Conservation (phyloP, 768 basidiomycete genomes). For the Porpolomopsis calyptriformis region DNA sequence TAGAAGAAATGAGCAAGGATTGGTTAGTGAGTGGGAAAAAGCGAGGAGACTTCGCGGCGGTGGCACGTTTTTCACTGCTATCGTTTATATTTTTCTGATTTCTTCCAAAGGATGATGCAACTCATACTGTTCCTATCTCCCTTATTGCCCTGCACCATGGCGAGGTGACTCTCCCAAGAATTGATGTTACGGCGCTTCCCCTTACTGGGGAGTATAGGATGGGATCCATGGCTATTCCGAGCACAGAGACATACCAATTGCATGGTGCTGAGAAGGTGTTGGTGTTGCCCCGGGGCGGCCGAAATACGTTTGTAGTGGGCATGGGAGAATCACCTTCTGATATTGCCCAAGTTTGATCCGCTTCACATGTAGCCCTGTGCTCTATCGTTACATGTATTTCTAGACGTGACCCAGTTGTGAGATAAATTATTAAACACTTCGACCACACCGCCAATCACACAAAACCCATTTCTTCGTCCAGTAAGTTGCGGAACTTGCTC, state of each 20-base stretch:
- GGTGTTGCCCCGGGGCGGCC: conserved; percentile 72
- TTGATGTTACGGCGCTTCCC: conserved; percentile 53
- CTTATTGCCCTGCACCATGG: conserved; percentile 86
- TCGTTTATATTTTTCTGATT: not conserved
- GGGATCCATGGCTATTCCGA: conserved; percentile 50
- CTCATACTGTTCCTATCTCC: conserved; percentile 52
- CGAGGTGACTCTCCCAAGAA: conserved; percentile 63
- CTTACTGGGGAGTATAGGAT: conserved; percentile 41
- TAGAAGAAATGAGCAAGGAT: conserved; percentile 69
- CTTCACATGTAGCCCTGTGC: not conserved
- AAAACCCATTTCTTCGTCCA: conserved; percentile 79
- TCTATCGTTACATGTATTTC: not conserved
- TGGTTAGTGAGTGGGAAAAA: conserved; percentile 89
- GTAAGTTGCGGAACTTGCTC: conserved; percentile 49
- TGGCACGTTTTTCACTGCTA: conserved; percentile 32
- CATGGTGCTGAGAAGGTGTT: conserved; percentile 77
- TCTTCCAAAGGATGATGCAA: conserved; percentile 44
- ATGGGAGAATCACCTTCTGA: conserved; percentile 39
- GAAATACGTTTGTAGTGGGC: conserved; percentile 69
- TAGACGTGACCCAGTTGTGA: too few relatives aligned
- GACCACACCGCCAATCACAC: conserved; percentile 18
- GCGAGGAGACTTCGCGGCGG: conserved; percentile 69
- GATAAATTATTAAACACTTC: too few relatives aligned
- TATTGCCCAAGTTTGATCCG: not conserved
- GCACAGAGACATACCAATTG: conserved; percentile 69